Evolutionary conservation across 371 early-diverging fungal species (phyloP).

Genomic region (Syncephalis plumigaleata): DNA sequence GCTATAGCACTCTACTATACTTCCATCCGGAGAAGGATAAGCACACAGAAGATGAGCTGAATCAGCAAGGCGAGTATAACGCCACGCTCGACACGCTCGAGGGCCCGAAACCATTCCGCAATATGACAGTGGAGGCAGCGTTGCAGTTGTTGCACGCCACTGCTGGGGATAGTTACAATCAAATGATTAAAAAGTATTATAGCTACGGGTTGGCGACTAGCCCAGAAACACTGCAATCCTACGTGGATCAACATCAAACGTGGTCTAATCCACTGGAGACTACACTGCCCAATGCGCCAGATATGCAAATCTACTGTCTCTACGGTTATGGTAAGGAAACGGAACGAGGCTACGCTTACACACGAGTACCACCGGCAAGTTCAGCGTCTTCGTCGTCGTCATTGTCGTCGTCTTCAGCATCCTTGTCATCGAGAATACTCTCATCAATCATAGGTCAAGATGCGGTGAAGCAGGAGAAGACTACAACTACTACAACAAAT

Average conservation of each 20-base stretch:
- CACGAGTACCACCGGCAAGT: no score
- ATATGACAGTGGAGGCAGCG: constrained; percentile 30
- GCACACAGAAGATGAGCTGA: background rate
- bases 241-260: constrained; percentile 26
- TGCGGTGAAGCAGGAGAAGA: no score
- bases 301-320: constrained; percentile 62
- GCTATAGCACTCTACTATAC: background rate
- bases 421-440: no score
- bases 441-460: no score
- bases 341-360: constrained; percentile 57
- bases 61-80: constrained; percentile 6
- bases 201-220: constrained; percentile 34
- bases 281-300: constrained; percentile 61
- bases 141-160: constrained; percentile 29
- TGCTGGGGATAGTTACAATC: constrained; percentile 24
- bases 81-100: constrained; percentile 7
- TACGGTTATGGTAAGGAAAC: constrained; percentile 70
- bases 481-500: no score
- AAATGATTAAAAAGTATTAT: constrained; percentile 33
- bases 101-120: constrained; percentile 10
- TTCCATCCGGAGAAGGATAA: background rate
- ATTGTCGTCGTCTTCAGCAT: no score
- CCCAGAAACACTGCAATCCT: constrained; percentile 12
- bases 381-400: no score
- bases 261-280: constrained; percentile 84